These are phyloP conservation scores for Pseudonectria buxi DNA, from an alignment of 2,329 filamentous ascomycete genomes.

Conservation along the genomic window DNA sequence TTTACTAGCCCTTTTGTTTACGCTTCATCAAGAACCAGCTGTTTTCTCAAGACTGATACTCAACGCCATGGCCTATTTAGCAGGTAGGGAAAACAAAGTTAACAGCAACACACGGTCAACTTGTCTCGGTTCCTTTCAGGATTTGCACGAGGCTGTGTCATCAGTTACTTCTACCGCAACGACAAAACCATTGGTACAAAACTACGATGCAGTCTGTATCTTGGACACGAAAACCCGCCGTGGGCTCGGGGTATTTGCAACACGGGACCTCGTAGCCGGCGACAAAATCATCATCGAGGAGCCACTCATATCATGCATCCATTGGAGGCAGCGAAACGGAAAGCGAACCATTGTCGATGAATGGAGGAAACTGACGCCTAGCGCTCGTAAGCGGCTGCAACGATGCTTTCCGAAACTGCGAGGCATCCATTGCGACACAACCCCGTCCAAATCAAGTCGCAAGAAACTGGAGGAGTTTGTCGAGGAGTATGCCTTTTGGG, in stretches of 20 bases:
- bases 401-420: conserved; percentile 8
- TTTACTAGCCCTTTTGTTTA: too few species aligned
- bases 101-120: too few species aligned
- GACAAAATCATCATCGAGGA: conserved; percentile 13
- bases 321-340: conserved; percentile 5
- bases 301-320: conserved; percentile 11
- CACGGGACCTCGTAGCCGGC: conserved; percentile 1
- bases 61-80: too few species aligned
- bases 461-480: conserved; percentile 16
- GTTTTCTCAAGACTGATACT: too few species aligned
- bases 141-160: too few species aligned
- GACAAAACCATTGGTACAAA: neutral
- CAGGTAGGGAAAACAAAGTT: too few species aligned
- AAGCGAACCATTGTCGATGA: conserved; percentile 1
- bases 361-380: conserved; percentile 10
- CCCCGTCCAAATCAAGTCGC: neutral
- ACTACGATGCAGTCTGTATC: conserved; percentile 10
- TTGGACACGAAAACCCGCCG: conserved; percentile 1
- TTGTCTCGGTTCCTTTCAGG: too few species aligned
- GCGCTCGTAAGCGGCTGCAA: conserved; percentile 1
- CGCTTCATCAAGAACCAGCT: too few species aligned
- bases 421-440: conserved; percentile 1
- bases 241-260: conserved; percentile 16
- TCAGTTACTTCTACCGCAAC: neutral
- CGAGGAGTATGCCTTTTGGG: conserved; percentile 19